phyloP scores from a whole-genome alignment of 2,329 filamentous ascomycete genomes.

The Hypoxylon sp. region DNA sequence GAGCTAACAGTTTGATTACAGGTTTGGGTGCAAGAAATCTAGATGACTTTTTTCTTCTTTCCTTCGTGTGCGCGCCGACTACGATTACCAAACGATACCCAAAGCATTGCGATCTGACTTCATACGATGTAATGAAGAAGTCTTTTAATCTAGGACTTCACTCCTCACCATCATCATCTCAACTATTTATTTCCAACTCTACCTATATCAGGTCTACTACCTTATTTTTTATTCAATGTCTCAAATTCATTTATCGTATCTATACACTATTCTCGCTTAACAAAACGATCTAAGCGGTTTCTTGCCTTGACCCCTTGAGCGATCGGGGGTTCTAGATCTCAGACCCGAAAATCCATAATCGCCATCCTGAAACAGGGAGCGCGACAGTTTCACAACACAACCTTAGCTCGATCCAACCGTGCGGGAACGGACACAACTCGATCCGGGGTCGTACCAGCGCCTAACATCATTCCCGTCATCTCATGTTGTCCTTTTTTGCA shows the following conservation, averaged over 20 bases:
- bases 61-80: conserved; percentile 37
- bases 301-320: background rate
- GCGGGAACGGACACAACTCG: too few relatives aligned
- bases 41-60: conserved; percentile 47
- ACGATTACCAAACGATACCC: conserved; percentile 46
- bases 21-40: conserved; percentile 58
- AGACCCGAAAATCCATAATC: conserved; percentile 11
- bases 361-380: conserved; percentile 28
- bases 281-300: conserved; percentile 3
- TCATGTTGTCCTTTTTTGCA: too few relatives aligned
- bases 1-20: conserved; percentile 45
- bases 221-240: background rate
- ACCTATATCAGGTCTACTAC: conserved; percentile 10
- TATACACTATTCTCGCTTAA: conserved; percentile 27
- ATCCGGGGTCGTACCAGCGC: too few relatives aligned
- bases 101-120: conserved; percentile 42
- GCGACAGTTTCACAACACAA: conserved; percentile 32
- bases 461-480: too few relatives aligned
- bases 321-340: conserved; percentile 2
- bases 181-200: background rate
- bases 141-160: conserved; percentile 20
- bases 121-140: conserved; percentile 46
- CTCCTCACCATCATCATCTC: conserved; percentile 15
- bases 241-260: background rate
- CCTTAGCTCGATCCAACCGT: too few relatives aligned